These are phyloP conservation scores for Chloranthus sessilifolius DNA, from an alignment of 164 flowering plant species.

Conservation along the genomic window DNA sequence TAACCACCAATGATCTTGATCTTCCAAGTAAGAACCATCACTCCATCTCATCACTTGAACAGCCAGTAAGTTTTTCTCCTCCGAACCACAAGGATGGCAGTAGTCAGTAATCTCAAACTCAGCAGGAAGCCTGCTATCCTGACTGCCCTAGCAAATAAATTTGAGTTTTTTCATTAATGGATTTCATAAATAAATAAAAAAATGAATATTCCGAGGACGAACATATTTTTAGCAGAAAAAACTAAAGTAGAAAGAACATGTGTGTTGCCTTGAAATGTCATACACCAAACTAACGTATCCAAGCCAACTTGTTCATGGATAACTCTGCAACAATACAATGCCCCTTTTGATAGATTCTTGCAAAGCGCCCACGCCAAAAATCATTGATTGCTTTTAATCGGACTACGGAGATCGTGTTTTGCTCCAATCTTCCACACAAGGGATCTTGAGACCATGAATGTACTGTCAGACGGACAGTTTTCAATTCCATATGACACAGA, in stretches of 20 bases:
- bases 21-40: constrained; percentile 99
- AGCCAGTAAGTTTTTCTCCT: constrained; percentile 68
- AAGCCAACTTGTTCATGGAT: too few species aligned
- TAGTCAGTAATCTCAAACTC: constrained; percentile 93
- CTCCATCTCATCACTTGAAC: constrained; percentile 98
- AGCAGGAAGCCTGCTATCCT: constrained; percentile 96
- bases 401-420: too few species aligned
- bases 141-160: constrained; percentile 45
- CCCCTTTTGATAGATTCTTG: too few species aligned
- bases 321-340: too few species aligned
- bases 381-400: too few species aligned
- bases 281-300: too few species aligned
- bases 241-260: neutral
- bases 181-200: neutral
- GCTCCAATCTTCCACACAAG: too few species aligned
- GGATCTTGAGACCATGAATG: too few species aligned
- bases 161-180: constrained; percentile 2
- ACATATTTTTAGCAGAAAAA: neutral
- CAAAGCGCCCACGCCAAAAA: too few species aligned
- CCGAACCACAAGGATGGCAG: constrained; percentile 66
- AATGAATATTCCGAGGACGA: neutral
- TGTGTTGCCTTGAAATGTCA: too few species aligned
- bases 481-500: too few species aligned
- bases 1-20: constrained; percentile 99
- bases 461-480: too few species aligned